Evolutionary conservation across 768 basidiomycete genomes (phyloP).

Genomic region (Boletellus sp.): DNA sequence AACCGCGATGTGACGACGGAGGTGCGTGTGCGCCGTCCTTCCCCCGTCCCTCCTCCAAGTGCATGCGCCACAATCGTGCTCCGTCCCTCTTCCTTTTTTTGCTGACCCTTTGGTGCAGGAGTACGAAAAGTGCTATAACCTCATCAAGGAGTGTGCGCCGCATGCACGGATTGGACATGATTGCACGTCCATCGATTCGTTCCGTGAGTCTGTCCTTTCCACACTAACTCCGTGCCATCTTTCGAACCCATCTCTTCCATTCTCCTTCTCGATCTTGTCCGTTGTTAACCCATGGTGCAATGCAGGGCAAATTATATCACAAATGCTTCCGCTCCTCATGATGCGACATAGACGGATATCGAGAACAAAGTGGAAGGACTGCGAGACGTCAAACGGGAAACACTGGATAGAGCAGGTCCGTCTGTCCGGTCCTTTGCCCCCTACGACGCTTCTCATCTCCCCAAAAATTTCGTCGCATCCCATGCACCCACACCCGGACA

Average conservation of each 20-base stretch:
- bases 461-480: neutral
- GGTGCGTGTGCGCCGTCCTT: conserved; percentile 35
- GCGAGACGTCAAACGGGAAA: conserved; percentile 57
- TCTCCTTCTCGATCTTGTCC: neutral
- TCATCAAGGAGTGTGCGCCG: conserved; percentile 58
- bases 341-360: conserved; percentile 82
- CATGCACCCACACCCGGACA: neutral
- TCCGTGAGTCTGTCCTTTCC: conserved; percentile 53
- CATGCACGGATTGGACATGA: conserved; percentile 53
- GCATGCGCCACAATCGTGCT: neutral
- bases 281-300: neutral
- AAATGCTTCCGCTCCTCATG: conserved; percentile 78
- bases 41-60: no score
- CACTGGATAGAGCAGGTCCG: conserved; percentile 80
- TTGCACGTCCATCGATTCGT: conserved; percentile 57
- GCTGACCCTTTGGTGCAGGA: conserved; percentile 43
- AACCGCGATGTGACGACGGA: conserved; percentile 69
- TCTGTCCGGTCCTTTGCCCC: conserved; percentile 1
- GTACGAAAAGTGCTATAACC: conserved; percentile 63
- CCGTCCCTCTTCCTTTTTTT: neutral
- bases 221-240: no score
- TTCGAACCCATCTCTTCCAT: neutral
- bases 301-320: conserved; percentile 65
- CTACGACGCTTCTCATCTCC: neutral
- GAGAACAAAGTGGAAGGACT: conserved; percentile 68